Percentiles rank a stretch among this genome's conserved stretches.
phyloP scores from a whole-genome alignment of 176 grass and related monocot genomes.

The Guadua angustifolia region DNA sequence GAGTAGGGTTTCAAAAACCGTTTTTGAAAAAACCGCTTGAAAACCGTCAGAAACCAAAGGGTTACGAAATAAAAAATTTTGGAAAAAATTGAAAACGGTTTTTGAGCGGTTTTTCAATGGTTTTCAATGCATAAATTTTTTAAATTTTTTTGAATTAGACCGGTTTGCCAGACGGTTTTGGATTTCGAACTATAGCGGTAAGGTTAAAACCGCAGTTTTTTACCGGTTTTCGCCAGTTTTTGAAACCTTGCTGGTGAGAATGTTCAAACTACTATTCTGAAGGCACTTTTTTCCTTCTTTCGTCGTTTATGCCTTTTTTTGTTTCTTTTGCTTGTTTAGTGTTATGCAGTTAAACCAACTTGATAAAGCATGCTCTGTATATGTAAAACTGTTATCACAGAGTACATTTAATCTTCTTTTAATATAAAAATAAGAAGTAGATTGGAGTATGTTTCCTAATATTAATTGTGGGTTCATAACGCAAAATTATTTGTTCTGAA shows the following conservation, averaged over 20 bases:
- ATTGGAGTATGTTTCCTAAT: neutral
- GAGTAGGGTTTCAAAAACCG: too few species aligned
- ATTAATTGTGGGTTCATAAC: neutral
- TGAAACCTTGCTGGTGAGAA: neutral
- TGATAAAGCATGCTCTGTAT: neutral
- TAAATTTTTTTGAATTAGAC: too few species aligned
- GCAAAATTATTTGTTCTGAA: neutral
- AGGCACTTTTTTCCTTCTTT: neutral
- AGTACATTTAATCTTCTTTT: neutral
- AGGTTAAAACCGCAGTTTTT: too few species aligned
- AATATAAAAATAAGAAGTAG: neutral
- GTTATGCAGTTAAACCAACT: slow-evolving; percentile 5
- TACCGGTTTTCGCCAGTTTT: too few species aligned
- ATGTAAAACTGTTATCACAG: neutral
- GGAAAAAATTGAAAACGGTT: too few species aligned
- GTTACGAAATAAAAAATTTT: too few species aligned
- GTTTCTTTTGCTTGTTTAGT: neutral
- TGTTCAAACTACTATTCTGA: neutral
- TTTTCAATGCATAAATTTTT: too few species aligned
- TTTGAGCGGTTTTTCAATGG: too few species aligned
- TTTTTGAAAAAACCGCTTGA: too few species aligned
- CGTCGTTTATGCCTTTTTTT: neutral
- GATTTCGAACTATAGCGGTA: too few species aligned
- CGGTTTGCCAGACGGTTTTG: too few species aligned
- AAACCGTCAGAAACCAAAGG: too few species aligned